phyloP scores from a whole-genome alignment of 169 alveolate genomes.

The Neospora caninum region DNA sequence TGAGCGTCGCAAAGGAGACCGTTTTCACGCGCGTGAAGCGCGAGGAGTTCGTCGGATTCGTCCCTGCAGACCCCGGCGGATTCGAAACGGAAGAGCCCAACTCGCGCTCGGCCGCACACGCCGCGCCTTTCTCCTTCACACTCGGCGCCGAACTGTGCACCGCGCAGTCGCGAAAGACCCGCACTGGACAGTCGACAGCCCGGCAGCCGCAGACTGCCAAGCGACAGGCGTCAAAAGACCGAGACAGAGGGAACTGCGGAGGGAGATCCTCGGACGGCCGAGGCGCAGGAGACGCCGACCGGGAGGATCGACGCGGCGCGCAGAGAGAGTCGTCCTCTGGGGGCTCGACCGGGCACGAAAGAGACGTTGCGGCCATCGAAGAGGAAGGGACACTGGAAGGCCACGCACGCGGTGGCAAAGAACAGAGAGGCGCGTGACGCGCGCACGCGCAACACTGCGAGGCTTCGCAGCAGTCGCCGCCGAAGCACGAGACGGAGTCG shows the following conservation, averaged over 20 bases:
- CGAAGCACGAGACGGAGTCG: too few species aligned
- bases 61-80: not conserved
- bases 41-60: not conserved
- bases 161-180: too few species aligned
- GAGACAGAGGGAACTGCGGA: not conserved
- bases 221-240: not conserved
- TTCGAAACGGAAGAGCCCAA: too few species aligned
- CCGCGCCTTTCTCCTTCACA: too few species aligned
- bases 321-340: not conserved
- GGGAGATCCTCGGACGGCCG: not conserved
- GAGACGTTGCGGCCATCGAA: not conserved
- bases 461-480: not conserved
- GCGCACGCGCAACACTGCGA: not conserved
- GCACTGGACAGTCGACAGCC: too few species aligned
- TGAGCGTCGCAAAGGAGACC: constrained; percentile 47
- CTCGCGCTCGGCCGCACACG: not conserved
- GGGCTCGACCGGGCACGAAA: not conserved
- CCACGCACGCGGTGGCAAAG: not conserved
- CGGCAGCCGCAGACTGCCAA: too few species aligned
- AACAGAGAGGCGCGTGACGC: not conserved
- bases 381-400: not conserved
- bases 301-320: not conserved
- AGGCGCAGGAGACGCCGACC: not conserved
- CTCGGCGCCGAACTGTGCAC: too few species aligned
- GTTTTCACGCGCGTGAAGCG: constrained; percentile 46